Evolutionary conservation across 1,284 basidiomycete species (phyloP).

Genomic region (Malassezia japonica): DNA sequence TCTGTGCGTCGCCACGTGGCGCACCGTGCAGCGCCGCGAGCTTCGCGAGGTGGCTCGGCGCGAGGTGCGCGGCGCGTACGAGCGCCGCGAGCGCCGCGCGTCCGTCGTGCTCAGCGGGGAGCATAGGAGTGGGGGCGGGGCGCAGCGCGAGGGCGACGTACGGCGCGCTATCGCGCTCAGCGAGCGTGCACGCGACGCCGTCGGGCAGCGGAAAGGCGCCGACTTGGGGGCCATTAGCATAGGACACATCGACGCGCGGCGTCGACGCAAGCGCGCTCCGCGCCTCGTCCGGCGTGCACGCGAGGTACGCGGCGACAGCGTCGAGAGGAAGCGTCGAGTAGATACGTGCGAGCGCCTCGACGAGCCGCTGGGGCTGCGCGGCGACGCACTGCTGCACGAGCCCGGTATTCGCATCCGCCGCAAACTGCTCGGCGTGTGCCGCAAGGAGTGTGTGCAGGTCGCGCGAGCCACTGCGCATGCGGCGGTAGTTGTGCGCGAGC

Average conservation of each 20-base stretch:
- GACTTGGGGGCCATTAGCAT: not conserved
- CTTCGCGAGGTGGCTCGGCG: not conserved
- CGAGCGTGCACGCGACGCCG: not conserved
- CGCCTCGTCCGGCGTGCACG: not conserved
- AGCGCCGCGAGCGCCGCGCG: not conserved
- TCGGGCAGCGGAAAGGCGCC: not conserved
- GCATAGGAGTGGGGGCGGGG: too few species aligned
- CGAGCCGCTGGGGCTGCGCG: slow-evolving; percentile 61
- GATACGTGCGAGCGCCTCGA: slow-evolving; percentile 65
- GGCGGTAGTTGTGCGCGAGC: slow-evolving; percentile 18
- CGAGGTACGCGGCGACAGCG: slow-evolving; percentile 55
- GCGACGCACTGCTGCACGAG: slow-evolving; percentile 60
- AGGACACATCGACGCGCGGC: not conserved
- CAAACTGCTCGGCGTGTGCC: slow-evolving; percentile 7
- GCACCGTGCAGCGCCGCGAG: not conserved
- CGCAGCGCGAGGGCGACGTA: not conserved
- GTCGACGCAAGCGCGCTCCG: too few species aligned
- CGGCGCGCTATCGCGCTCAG: not conserved
- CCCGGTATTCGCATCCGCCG: slow-evolving; percentile 63
- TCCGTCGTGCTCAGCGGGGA: not conserved
- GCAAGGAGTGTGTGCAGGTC: slow-evolving; percentile 12
- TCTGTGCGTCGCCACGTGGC: not conserved
- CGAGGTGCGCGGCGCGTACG: not conserved
- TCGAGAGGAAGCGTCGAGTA: slow-evolving; percentile 64
- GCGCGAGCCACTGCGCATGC: not conserved